Evolutionary conservation across 1,284 basidiomycete species (phyloP).

Genomic region (Gomphus sp.): DNA sequence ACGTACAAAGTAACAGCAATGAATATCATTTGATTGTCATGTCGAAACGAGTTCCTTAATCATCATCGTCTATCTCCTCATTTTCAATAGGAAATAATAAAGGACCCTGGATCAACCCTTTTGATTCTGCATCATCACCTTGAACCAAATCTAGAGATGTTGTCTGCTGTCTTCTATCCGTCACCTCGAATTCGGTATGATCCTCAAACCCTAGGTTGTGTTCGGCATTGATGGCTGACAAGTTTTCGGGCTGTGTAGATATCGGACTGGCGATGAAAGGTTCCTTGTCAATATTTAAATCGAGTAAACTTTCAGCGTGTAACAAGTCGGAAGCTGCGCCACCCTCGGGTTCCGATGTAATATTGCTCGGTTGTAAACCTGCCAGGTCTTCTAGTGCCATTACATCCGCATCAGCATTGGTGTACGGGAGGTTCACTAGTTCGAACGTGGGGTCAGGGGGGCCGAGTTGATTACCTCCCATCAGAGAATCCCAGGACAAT

Average conservation of each 20-base stretch:
- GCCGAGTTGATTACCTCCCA: neutral
- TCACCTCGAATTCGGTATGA: neutral
- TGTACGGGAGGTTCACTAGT: neutral
- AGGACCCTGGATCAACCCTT: neutral
- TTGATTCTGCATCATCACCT: neutral
- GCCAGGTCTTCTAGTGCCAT: neutral
- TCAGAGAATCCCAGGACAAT: neutral
- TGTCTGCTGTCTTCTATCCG: neutral
- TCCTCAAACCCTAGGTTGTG: neutral
- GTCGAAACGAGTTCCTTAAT: neutral
- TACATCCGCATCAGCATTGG: neutral
- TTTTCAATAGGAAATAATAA: neutral
- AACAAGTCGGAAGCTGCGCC: neutral
- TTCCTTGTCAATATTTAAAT: neutral
- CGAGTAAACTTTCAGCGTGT: neutral
- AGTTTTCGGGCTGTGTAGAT: neutral
- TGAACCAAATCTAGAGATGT: neutral
- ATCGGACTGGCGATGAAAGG: neutral
- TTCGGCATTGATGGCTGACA: neutral
- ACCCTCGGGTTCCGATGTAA: neutral
- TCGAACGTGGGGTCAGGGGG: neutral
- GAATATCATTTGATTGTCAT: neutral
- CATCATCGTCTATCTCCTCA: neutral
- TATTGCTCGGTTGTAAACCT: neutral
- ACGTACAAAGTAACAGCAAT: neutral